A percentile compares a stretch with the other conserved stretches of the same genome.
Conservation (phyloP, 345 rosid genomes). For the Xanthoceras sorbifolium region DNA sequence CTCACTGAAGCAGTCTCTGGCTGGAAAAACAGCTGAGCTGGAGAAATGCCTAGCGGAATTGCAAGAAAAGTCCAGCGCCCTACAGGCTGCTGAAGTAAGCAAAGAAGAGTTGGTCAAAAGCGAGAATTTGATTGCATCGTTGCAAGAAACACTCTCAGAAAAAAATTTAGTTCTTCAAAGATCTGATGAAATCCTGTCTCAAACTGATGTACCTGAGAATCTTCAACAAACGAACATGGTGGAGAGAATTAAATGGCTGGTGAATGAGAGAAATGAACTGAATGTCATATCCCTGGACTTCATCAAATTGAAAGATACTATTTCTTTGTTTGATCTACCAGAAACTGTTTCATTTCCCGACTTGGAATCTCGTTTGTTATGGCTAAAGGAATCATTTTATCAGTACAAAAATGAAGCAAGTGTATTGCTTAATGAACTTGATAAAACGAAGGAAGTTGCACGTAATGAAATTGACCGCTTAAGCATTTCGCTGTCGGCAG, state of each 20-base stretch:
- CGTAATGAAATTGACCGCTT: slow-evolving; percentile 51
- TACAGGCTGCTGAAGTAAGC: slow-evolving; percentile 53
- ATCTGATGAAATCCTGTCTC: slow-evolving; percentile 55
- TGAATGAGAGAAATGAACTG: slow-evolving; percentile 61
- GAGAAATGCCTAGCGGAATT: slow-evolving; percentile 65
- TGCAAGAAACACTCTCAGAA: slow-evolving; percentile 58
- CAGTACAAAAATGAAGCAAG: slow-evolving; percentile 53
- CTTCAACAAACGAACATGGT: slow-evolving; percentile 51
- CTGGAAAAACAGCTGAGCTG: slow-evolving; percentile 69
- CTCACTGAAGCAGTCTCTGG: slow-evolving; percentile 71
- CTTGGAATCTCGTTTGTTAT: slow-evolving; percentile 55
- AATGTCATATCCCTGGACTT: slow-evolving; percentile 48
- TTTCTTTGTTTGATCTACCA: slow-evolving; percentile 59
- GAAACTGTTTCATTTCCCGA: slow-evolving; percentile 54
- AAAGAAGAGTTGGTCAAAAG: slow-evolving; percentile 61
- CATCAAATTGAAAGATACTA: slow-evolving; percentile 57
- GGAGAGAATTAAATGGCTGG: slow-evolving; percentile 66
- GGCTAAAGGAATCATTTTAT: slow-evolving; percentile 70
- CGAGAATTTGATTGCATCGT: slow-evolving; percentile 51
- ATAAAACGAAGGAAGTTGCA: slow-evolving; percentile 45
- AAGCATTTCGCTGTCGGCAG: slow-evolving; percentile 55
- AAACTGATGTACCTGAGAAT: slow-evolving; percentile 53
- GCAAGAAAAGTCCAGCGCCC: slow-evolving; percentile 58
- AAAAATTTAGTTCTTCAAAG: slow-evolving; percentile 54
- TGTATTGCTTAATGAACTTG: slow-evolving; percentile 50